Conservation (phyloP, 2,329 filamentous ascomycete species). For the Calonectria ilicicola region DNA sequence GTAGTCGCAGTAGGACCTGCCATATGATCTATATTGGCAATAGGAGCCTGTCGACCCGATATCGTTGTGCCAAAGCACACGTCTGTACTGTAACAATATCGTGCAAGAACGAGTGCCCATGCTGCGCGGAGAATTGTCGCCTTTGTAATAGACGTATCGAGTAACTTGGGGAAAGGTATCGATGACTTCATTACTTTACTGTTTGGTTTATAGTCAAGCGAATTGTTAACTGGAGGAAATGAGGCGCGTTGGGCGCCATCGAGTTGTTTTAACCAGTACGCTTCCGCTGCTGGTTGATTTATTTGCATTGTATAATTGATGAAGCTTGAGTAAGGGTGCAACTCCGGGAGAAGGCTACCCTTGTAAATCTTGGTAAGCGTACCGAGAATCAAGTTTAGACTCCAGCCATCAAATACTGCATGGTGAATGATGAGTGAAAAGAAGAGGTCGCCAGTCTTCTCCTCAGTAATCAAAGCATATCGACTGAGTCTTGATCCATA, state of each 20-base stretch:
- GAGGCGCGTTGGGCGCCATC: constrained; percentile 48
- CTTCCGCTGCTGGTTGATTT: neutral
- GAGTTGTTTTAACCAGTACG: neutral
- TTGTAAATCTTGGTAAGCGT: neutral
- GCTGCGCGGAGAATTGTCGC: constrained; percentile 51
- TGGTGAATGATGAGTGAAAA: neutral
- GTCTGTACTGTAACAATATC: constrained; percentile 56
- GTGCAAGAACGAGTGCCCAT: constrained; percentile 61
- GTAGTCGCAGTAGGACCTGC: constrained; percentile 52
- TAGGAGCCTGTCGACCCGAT: constrained; percentile 49
- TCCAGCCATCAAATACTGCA: constrained; percentile 8
- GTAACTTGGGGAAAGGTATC: neutral
- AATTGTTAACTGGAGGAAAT: constrained; percentile 56
- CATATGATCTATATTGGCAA: constrained; percentile 34
- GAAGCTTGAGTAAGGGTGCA: constrained; percentile 7
- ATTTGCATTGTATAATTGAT: constrained; percentile 8
- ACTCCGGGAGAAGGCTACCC: neutral
- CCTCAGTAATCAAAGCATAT: neutral
- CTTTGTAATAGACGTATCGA: constrained; percentile 14
- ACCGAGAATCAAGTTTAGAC: neutral
- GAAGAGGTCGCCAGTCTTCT: neutral
- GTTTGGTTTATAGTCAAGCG: constrained; percentile 59
- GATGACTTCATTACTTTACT: constrained; percentile 48
- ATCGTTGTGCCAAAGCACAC: constrained; percentile 57
- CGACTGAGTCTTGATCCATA: constrained; percentile 2